Base-by-base conservation (phyloP, 441 rosid species). In the Populus hybrid region DNA sequence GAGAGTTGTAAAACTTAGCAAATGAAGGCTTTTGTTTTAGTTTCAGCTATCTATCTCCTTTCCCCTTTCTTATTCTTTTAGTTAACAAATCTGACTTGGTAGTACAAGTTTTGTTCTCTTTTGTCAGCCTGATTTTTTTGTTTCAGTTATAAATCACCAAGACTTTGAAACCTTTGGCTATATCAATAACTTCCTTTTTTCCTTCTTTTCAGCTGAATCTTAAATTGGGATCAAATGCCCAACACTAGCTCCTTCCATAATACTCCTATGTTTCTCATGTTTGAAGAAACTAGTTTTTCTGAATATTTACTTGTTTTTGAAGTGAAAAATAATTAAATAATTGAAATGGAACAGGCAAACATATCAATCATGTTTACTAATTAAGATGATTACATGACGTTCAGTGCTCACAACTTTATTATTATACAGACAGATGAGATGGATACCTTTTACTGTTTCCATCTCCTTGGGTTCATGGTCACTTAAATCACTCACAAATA, bases 361-460 rank as follows among this genome's bases (percentile, higher is more conserved):
- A 26, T 18, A 8, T 40, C 72, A 71, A 57, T 69, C 34, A 74
- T 64, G 42, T 63, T 24, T 72, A 63, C 69, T 73, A 70, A 80
- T 73, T 73, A 69, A 69, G 71, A 74, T 82, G 73, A 40, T 82
- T 77, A 75, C 81, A 78, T 64, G 71, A 70, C 67, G 75, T 23
- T 40, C 32, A 53, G 40, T 70, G 73, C 79, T 66, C 80, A 79
- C 67, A 70, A 70, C 69, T 74, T 84, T 86, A 83, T 89, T 81
- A 84, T 75, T 69, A 80, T 84, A 85, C 75, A 63, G 35, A 63
- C 71, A 81, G 73, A 81, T 72, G 57, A 79, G 67, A 78, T 70
- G 78, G 72, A 79, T 82, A 76, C 80, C 78, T 75, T 20, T 59
- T 77, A 71, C 65, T 75, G 73, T 61, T 66, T 72, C 73, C 80